phyloP scores from a whole-genome alignment of 306 rosid species.

The Pachyrhizus erosus region DNA sequence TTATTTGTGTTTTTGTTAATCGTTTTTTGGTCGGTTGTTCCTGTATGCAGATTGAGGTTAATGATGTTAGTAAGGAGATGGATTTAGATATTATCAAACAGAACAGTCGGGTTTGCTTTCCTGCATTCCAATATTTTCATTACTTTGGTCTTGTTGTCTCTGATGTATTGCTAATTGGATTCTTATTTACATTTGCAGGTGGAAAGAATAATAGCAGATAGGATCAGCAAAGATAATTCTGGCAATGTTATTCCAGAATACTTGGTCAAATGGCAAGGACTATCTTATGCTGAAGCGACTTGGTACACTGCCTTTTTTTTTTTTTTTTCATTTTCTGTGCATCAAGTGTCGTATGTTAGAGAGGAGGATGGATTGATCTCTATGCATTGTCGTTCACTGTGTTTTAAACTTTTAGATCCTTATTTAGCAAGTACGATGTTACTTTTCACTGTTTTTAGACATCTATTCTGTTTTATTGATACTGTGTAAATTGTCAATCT shows the following conservation, averaged over 20 bases:
- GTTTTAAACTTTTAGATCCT: constrained; percentile 29
- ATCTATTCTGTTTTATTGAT: constrained; percentile 14
- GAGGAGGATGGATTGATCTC: constrained; percentile 29
- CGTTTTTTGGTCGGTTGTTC: constrained; percentile 2
- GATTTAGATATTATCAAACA: constrained; percentile 98
- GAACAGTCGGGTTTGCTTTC: constrained; percentile 87
- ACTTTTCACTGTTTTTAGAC: not conserved
- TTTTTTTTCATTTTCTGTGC: constrained; percentile 11
- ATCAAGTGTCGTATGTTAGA: constrained; percentile 12
- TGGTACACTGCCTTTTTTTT: constrained; percentile 59
- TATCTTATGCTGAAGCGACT: constrained; percentile 98
- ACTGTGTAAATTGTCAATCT: constrained; percentile 42
- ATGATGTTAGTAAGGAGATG: constrained; percentile 99
- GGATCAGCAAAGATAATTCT: constrained; percentile 78
- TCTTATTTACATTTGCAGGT: constrained; percentile 59
- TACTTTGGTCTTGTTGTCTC: constrained; percentile 17
- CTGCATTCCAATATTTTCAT: constrained; percentile 18
- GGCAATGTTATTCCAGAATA: constrained; percentile 84
- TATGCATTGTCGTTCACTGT: not conserved
- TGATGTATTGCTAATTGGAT: constrained; percentile 32
- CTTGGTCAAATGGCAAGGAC: constrained; percentile 98
- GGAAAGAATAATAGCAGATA: constrained; percentile 92
- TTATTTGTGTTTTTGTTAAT: constrained; percentile 31
- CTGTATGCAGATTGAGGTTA: constrained; percentile 83
- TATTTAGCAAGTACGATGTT: not conserved